Conservation (phyloP, 169 alveolate genomes). For the Fabrea salina region DNA sequence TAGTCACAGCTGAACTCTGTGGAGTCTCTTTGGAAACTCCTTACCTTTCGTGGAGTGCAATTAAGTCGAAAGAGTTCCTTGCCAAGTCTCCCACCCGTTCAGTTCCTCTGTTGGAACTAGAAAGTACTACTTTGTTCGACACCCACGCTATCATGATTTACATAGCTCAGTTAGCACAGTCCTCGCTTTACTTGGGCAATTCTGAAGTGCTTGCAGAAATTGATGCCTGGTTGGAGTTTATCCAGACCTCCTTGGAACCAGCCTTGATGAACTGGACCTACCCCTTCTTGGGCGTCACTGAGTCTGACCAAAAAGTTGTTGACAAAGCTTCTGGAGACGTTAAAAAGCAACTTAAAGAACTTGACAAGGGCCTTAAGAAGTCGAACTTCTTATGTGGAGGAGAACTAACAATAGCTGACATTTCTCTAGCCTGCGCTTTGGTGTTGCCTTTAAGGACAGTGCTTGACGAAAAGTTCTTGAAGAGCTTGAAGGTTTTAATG, state of each 20-base stretch:
- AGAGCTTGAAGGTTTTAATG: slow-evolving; percentile 47
- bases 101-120: slow-evolving; percentile 69
- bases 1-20: slow-evolving; percentile 43
- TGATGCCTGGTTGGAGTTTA: slow-evolving; percentile 68
- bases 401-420: slow-evolving; percentile 87
- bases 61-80: slow-evolving; percentile 34
- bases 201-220: slow-evolving; percentile 55
- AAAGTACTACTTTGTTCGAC: slow-evolving; percentile 61
- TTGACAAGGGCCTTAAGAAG: slow-evolving; percentile 58
- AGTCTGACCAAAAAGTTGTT: slow-evolving; percentile 33
- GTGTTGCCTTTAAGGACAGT: slow-evolving; percentile 62
- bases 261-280: slow-evolving; percentile 30
- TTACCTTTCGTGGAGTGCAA: background rate
- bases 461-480: slow-evolving; percentile 60
- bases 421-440: slow-evolving; percentile 74
- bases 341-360: slow-evolving; percentile 27
- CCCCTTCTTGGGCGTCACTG: slow-evolving; percentile 35
- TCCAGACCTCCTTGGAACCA: slow-evolving; percentile 42
- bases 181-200: slow-evolving; percentile 32
- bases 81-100: slow-evolving; percentile 61
- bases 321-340: slow-evolving; percentile 42
- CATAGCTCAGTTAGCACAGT: slow-evolving; percentile 45
- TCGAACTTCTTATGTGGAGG: slow-evolving; percentile 86
- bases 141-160: slow-evolving; percentile 59
- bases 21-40: slow-evolving; percentile 34